These are phyloP conservation scores for Naematelia aurantialba DNA, from an alignment of 768 basidiomycete genomes.

Conservation along the genomic window DNA sequence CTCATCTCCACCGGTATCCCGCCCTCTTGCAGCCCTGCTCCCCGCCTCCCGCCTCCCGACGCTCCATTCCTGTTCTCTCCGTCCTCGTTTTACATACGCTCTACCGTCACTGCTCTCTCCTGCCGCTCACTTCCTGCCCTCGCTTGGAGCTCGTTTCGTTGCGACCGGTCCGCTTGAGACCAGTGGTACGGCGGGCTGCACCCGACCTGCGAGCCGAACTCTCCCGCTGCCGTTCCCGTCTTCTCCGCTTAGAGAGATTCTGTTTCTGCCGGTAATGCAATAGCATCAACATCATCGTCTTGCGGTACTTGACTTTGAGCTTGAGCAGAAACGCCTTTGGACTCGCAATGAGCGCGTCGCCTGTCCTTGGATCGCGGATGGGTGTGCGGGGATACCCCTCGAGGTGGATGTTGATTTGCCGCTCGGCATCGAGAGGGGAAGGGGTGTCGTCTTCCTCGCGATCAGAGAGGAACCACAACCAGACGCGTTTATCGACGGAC, in stretches of 20 bases:
- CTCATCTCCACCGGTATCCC: no score
- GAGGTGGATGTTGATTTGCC: background rate
- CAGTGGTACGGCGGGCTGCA: no score
- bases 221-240: background rate
- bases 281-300: background rate
- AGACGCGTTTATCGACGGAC: background rate
- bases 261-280: background rate
- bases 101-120: no score
- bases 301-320: background rate
- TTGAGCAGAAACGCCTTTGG: background rate
- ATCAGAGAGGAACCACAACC: background rate
- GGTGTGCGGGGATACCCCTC: background rate
- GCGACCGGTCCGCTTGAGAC: no score
- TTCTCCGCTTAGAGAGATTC: background rate
- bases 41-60: no score
- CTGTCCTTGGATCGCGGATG: background rate
- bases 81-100: no score
- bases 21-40: no score
- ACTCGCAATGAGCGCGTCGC: background rate
- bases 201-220: background rate
- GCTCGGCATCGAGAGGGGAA: background rate
- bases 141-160: no score
- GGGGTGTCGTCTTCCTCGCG: background rate
- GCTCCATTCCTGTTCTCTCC: no score
- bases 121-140: no score